A percentile compares a stretch with the other conserved stretches of the same genome.
Conservation (phyloP, 148 eudicot genomes). For the Tetragonia tetragonoides region DNA sequence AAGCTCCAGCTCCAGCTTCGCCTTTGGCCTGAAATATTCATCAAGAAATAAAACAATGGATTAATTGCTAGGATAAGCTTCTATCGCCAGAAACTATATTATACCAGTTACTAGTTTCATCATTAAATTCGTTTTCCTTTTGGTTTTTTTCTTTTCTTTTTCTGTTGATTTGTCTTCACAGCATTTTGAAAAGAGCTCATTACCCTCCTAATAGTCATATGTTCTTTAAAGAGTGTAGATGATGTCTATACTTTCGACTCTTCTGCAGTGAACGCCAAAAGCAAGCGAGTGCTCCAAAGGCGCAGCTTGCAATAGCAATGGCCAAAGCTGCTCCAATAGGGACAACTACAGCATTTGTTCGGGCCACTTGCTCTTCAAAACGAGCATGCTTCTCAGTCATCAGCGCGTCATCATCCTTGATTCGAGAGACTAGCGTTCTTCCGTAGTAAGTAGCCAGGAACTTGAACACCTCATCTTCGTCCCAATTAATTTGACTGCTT, state of each 20-base stretch:
- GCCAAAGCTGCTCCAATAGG: constrained; percentile 91
- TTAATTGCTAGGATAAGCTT: too few relatives aligned
- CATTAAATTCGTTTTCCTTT: background rate
- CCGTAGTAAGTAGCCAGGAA: constrained; percentile 79
- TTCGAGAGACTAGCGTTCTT: constrained; percentile 42
- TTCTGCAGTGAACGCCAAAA: constrained; percentile 95
- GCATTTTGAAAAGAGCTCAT: constrained; percentile 29
- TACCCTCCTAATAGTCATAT: constrained; percentile 57
- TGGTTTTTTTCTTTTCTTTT: constrained; percentile 2
- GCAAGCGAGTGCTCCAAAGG: constrained; percentile 95
- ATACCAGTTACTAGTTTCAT: constrained; percentile 5
- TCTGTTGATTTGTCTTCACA: constrained; percentile 21
- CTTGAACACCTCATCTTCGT: constrained; percentile 68
- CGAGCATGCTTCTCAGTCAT: constrained; percentile 6
- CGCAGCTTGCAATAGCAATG: constrained; percentile 87
- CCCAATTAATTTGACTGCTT: constrained; percentile 45
- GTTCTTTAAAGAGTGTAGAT: constrained; percentile 78
- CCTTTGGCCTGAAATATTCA: constrained; percentile 64
- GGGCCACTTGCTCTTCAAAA: constrained; percentile 45
- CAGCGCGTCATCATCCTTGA: constrained; percentile 16
- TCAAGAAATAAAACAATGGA: constrained; percentile 25
- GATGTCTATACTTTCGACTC: constrained; percentile 89
- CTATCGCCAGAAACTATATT: background rate
- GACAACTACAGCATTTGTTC: constrained; percentile 68
- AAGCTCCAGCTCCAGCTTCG: constrained; percentile 87